Conservation (phyloP, 1,139 yeast genomes). For the Pichia sp. region DNA sequence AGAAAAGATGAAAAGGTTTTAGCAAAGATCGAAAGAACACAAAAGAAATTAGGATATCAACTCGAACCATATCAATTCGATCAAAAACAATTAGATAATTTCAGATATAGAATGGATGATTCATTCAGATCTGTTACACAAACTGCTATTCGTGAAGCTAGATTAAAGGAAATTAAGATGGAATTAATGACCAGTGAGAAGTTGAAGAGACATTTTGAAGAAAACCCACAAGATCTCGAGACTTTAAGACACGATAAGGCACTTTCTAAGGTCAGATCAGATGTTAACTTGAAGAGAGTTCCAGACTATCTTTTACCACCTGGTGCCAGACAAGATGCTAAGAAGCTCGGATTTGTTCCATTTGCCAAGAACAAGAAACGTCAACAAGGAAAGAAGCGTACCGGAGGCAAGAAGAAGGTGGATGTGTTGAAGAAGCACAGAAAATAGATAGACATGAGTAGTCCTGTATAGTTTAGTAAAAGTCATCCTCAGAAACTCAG, state of each 20-base stretch:
- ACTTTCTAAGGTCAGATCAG: conserved; percentile 78
- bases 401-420: conserved; percentile 38
- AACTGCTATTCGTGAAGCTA: conserved; percentile 89
- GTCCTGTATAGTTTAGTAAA: too few species aligned
- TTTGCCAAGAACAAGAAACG: conserved; percentile 56
- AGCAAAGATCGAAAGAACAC: conserved; percentile 73
- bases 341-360: conserved; percentile 74
- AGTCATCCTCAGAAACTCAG: too few species aligned
- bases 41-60: conserved; percentile 70
- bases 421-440: conserved; percentile 74
- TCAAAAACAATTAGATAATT: conserved; percentile 90
- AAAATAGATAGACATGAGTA: conserved; percentile 33
- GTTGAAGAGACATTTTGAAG: conserved; percentile 93
- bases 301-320: conserved; percentile 92
- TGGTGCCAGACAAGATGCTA: conserved; percentile 59
- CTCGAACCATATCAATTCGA: conserved; percentile 83
- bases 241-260: conserved; percentile 91
- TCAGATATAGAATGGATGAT: conserved; percentile 96
- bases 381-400: conserved; percentile 33
- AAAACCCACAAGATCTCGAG: conserved; percentile 93
- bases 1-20: conserved; percentile 86
- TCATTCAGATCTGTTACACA: conserved; percentile 95
- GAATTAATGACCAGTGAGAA: conserved; percentile 89
- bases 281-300: conserved; percentile 83
- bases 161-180: conserved; percentile 84